phyloP scores from a whole-genome alignment of 768 basidiomycete genomes.

The Hygrophorus russula region DNA sequence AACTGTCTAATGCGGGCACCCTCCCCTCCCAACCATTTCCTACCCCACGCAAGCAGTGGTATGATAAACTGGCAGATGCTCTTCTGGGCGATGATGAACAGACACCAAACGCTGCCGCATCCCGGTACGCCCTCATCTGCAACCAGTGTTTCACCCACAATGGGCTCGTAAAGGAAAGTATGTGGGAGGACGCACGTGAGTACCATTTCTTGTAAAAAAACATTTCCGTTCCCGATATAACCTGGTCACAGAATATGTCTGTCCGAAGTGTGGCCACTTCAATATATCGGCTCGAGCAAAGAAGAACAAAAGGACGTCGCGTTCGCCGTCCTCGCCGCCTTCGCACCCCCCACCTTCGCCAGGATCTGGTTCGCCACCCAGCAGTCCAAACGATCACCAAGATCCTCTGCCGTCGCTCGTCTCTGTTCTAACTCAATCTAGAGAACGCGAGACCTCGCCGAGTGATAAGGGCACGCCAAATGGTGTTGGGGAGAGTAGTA shows the following conservation, averaged over 20 bases:
- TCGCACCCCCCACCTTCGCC: background rate
- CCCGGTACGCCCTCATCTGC: conserved; percentile 78
- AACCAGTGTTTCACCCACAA: conserved; percentile 83
- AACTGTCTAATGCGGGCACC: background rate
- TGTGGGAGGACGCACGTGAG: conserved; percentile 78
- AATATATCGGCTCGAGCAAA: conserved; percentile 42
- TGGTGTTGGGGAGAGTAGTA: background rate
- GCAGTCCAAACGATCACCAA: background rate
- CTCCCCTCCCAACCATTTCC: conserved; percentile 21
- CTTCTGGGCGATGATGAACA: conserved; percentile 72
- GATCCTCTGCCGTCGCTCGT: background rate
- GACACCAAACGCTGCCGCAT: conserved; percentile 29
- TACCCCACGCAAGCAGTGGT: conserved; percentile 66
- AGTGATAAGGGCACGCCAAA: background rate
- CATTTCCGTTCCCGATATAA: background rate
- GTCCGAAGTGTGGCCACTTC: conserved; percentile 79
- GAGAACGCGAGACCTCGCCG: background rate
- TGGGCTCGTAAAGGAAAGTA: conserved; percentile 72
- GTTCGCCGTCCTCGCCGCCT: background rate
- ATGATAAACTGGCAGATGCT: conserved; percentile 80
- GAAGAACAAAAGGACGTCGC: background rate
- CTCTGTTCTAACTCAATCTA: too few relatives aligned
- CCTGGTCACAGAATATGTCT: conserved; percentile 56
- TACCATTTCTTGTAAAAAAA: conserved; percentile 13
- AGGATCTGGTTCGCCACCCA: background rate